These are phyloP conservation scores for Desmodesmus armatus DNA, from an alignment of 139 green algal genomes.

Conservation along the genomic window DNA sequence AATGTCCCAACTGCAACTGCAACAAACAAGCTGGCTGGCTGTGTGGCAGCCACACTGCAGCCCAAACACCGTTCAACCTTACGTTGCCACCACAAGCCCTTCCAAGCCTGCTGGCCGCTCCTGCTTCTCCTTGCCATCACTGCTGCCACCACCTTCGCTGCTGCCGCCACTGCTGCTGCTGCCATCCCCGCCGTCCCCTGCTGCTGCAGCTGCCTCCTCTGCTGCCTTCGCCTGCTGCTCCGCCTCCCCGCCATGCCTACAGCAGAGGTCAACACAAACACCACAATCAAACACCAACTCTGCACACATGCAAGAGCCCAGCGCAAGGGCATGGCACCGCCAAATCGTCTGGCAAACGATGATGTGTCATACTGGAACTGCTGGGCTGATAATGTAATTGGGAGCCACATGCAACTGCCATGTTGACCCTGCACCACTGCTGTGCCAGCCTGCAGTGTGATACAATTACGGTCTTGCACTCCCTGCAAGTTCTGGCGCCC, in stretches of 20 bases:
- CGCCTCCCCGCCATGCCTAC: constrained; percentile 12
- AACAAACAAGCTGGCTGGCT: too few species aligned
- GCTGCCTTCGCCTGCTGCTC: constrained; percentile 22
- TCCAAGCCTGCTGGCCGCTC: background rate
- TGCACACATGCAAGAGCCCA: background rate
- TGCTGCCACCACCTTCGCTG: background rate
- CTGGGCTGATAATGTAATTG: too few species aligned
- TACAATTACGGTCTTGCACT: background rate
- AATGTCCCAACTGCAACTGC: too few species aligned
- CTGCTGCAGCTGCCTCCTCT: constrained; percentile 4
- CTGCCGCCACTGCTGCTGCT: background rate
- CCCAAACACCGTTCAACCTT: too few species aligned
- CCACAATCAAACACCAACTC: background rate
- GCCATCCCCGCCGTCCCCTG: background rate
- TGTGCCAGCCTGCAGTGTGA: background rate
- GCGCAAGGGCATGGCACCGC: too few species aligned
- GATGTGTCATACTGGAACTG: background rate
- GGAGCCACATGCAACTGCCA: too few species aligned
- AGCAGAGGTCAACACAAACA: background rate
- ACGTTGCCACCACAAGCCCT: constrained; percentile 17
- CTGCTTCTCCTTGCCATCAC: background rate
- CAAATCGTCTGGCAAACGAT: background rate
- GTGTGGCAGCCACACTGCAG: too few species aligned
- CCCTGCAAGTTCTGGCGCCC: background rate
- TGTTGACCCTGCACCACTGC: too few species aligned